Conservation (phyloP, 257 asterid genomes). For the Cruciata laevipes region DNA sequence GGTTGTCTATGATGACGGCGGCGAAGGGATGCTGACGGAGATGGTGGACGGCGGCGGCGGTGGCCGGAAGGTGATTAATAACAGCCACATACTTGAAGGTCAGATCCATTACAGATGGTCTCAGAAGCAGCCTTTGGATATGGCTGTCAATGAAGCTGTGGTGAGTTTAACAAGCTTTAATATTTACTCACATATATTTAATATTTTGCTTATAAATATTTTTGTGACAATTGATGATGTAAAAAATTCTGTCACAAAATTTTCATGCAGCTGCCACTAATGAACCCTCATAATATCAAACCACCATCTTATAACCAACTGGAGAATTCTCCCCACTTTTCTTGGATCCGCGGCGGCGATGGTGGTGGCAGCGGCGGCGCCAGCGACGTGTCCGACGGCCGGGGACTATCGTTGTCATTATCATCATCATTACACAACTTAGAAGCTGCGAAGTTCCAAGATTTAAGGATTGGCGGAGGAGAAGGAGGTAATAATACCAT, state of each 20-base stretch:
- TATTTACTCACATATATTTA: neutral
- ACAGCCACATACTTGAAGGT: conserved; percentile 24
- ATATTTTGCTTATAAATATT: too few relatives aligned
- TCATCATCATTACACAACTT: conserved; percentile 44
- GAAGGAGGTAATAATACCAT: conserved; percentile 17
- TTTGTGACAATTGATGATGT: neutral
- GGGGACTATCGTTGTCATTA: conserved; percentile 66
- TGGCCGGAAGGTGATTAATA: conserved; percentile 32
- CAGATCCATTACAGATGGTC: conserved; percentile 55
- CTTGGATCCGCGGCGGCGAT: conserved; percentile 30
- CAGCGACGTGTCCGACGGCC: conserved; percentile 31
- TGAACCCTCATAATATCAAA: conserved; percentile 26
- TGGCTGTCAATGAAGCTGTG: conserved; percentile 26
- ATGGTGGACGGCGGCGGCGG: conserved; percentile 25
- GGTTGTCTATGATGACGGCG: conserved; percentile 25
- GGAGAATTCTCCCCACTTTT: conserved; percentile 30
- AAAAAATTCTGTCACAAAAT: neutral
- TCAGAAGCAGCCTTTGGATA: conserved; percentile 34
- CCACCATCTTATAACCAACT: conserved; percentile 32
- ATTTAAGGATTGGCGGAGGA: conserved; percentile 22
- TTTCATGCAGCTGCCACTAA: conserved; percentile 41
- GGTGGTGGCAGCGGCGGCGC: neutral
- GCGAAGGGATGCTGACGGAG: conserved; percentile 50
- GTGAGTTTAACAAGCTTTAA: conserved; percentile 15
- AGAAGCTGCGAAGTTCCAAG: conserved; percentile 40